phyloP scores from a whole-genome alignment of 129 eudicot species.

The Helichrysum umbraculigerum region DNA sequence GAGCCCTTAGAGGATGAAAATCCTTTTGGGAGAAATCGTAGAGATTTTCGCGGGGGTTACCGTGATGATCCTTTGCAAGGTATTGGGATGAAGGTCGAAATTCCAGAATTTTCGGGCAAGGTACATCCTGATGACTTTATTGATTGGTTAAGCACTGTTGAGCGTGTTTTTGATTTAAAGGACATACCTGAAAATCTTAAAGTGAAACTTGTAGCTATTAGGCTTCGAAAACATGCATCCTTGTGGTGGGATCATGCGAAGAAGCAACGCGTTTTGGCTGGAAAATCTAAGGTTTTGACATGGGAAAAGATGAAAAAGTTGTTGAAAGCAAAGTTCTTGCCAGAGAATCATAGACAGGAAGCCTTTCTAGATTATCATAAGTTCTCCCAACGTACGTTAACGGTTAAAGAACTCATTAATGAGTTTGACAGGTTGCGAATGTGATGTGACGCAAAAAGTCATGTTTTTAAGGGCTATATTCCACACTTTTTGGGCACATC shows the following conservation, averaged over 20 bases:
- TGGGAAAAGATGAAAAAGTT: no score
- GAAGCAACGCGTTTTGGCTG: background rate
- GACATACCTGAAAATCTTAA: background rate
- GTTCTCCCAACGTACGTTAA: background rate
- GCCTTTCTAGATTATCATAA: no score
- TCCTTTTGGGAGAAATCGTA: background rate
- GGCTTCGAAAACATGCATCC: background rate
- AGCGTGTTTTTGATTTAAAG: background rate
- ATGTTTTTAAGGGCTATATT: no score
- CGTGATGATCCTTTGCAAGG: background rate
- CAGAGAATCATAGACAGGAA: no score
- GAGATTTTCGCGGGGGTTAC: background rate
- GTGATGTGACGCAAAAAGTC: no score
- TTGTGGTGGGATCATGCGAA: slow-evolving; percentile 5
- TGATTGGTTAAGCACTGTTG: no score
- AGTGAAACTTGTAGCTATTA: slow-evolving; percentile 1
- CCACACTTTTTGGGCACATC: no score
- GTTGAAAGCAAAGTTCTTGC: no score
- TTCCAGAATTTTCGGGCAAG: background rate
- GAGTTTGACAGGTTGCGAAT: background rate
- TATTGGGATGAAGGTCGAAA: background rate
- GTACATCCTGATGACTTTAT: background rate
- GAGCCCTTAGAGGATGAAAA: background rate
- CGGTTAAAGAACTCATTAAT: background rate
- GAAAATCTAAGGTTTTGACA: background rate